Conservation (phyloP, 257 asterid genomes). For the Catharanthus roseus region DNA sequence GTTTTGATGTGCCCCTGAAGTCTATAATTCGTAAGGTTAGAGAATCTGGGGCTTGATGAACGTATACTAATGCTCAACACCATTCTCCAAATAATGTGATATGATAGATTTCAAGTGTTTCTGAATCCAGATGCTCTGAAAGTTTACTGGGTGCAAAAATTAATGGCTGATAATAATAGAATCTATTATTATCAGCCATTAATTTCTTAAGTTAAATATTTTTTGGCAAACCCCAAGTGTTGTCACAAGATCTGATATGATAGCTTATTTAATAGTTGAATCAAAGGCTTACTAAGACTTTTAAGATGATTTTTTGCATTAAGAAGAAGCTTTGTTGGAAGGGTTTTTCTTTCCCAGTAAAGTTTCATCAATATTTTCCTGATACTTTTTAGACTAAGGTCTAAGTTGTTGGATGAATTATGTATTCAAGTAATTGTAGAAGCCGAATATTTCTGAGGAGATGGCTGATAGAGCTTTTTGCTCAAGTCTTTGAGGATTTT, state of each 20-base stretch:
- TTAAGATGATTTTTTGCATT: not conserved
- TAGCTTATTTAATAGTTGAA: not conserved
- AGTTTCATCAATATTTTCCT: not conserved
- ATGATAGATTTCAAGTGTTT: not conserved
- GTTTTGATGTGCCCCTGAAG: too few relatives aligned
- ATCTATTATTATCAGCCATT: too few relatives aligned
- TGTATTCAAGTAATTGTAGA: not conserved
- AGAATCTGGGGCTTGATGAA: not conserved
- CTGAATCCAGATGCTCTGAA: not conserved
- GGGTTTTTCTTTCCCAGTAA: not conserved
- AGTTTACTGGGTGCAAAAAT: not conserved
- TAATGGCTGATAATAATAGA: too few relatives aligned
- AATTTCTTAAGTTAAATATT: not conserved
- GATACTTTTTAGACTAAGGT: not conserved
- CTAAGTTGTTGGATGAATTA: not conserved
- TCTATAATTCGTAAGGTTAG: too few relatives aligned
- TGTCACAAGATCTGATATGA: not conserved
- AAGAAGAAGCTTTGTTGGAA: not conserved
- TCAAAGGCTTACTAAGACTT: not conserved
- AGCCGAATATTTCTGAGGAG: not conserved
- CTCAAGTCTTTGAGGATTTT: conserved; percentile 1
- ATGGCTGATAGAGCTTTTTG: not conserved
- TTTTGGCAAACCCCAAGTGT: too few relatives aligned
- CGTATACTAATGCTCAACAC: not conserved
- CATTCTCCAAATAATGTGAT: not conserved